These are phyloP conservation scores for Wickerhamomyces ciferrii DNA, from an alignment of 805 yeast genomes.

Conservation along the genomic window DNA sequence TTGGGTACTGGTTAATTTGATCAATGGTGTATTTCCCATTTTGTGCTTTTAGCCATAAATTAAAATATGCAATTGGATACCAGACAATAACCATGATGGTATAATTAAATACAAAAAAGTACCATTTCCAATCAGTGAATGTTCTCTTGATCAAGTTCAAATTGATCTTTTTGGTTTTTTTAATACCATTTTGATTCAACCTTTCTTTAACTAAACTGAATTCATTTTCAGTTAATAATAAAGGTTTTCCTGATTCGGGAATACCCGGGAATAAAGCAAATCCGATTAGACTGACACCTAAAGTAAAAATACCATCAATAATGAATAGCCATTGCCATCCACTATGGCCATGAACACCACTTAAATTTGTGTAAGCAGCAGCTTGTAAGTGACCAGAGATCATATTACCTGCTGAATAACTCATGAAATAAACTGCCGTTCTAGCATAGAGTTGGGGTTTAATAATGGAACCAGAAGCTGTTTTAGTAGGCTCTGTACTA, in stretches of 20 bases:
- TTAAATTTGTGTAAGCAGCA: conserved; percentile 40
- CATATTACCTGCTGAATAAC: conserved; percentile 30
- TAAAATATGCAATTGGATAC: neutral
- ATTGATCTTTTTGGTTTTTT: neutral
- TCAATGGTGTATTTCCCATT: neutral
- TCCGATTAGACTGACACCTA: conserved; percentile 1
- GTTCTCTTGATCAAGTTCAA: neutral
- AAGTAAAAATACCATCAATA: conserved; percentile 38
- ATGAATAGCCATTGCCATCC: conserved; percentile 76
- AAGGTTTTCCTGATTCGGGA: conserved; percentile 27
- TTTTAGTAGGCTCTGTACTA: too few relatives aligned
- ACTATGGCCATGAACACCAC: conserved; percentile 45
- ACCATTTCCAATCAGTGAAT: neutral
- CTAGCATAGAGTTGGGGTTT: neutral
- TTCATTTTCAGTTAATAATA: neutral
- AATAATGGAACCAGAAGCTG: too few relatives aligned
- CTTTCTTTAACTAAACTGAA: neutral
- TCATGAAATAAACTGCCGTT: neutral
- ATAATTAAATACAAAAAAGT: neutral
- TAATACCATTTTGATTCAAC: neutral
- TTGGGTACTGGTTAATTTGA: conserved; percentile 1
- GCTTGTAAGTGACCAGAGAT: conserved; percentile 61
- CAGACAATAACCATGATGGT: neutral
- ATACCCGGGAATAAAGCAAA: conserved; percentile 58
- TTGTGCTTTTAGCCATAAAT: conserved; percentile 1